Percentiles rank a stretch among this genome's conserved stretches.
Conservation (phyloP, 2,329 filamentous ascomycete genomes). For the Xylaria sp. region DNA sequence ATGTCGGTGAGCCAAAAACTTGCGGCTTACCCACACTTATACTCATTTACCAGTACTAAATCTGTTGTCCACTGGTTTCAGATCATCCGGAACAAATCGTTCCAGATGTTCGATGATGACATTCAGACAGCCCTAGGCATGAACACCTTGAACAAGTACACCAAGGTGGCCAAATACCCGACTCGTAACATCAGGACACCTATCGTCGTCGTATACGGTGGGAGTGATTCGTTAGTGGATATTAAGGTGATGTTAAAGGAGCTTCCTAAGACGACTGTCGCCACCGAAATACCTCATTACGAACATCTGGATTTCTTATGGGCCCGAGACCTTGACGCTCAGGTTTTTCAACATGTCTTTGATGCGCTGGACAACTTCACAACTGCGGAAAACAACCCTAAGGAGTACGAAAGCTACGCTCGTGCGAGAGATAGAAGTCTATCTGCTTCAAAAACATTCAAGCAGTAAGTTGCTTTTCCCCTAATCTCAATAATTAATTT, state of each 20-base stretch:
- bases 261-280: constrained; percentile 84
- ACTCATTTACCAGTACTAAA: constrained; percentile 97
- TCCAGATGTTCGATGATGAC: constrained; percentile 99
- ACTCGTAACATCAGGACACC: constrained; percentile 98
- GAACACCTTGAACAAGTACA: constrained; percentile 81
- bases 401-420: constrained; percentile 70
- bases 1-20: constrained; percentile 90
- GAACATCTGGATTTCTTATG: constrained; percentile 98
- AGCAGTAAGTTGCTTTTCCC: constrained; percentile 45
- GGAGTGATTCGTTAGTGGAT: constrained; percentile 92
- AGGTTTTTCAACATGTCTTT: constrained; percentile 92
- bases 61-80: constrained; percentile 99
- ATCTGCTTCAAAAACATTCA: constrained; percentile 50
- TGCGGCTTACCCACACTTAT: constrained; percentile 93
- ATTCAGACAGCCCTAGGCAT: constrained; percentile 80
- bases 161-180: constrained; percentile 95
- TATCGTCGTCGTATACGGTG: constrained; percentile 92
- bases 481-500: not conserved
- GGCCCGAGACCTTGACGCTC: constrained; percentile 83
- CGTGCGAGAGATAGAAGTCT: constrained; percentile 63
- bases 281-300: constrained; percentile 89
- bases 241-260: constrained; percentile 93
- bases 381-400: constrained; percentile 65
- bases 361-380: constrained; percentile 83
- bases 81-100: constrained; percentile 94